Evolutionary conservation across 2,329 filamentous ascomycete species (phyloP).

Genomic region (Cordyceps fumosorosea): DNA sequence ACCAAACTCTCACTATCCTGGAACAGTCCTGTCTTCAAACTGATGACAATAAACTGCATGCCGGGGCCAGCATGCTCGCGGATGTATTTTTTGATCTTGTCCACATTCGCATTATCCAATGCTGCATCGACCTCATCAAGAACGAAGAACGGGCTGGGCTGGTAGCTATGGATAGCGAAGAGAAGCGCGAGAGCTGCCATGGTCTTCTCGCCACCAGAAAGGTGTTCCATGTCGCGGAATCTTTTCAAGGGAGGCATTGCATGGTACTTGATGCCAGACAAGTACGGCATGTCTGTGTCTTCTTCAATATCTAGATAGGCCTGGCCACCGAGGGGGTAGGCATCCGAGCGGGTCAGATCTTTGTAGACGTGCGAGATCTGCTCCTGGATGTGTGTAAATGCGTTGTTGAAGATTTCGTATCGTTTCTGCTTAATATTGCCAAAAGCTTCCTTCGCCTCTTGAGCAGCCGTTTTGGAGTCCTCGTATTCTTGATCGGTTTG

Average conservation of each 20-base stretch:
- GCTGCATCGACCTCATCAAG: constrained; percentile 97
- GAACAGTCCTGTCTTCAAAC: constrained; percentile 89
- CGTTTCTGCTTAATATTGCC: constrained; percentile 74
- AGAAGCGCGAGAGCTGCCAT: constrained; percentile 95
- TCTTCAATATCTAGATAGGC: constrained; percentile 87
- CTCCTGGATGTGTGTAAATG: constrained; percentile 89
- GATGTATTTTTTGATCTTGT: constrained; percentile 94
- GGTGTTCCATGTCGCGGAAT: constrained; percentile 97
- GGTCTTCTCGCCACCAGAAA: constrained; percentile 96
- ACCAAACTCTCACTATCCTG: constrained; percentile 94
- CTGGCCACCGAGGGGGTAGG: constrained; percentile 88
- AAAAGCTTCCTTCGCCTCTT: constrained; percentile 74
- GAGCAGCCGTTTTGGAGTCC: constrained; percentile 67
- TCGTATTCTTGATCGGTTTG: constrained; percentile 86
- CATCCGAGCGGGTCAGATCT: constrained; percentile 81
- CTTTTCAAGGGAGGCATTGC: constrained; percentile 98
- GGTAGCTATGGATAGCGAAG: constrained; percentile 94
- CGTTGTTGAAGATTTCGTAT: constrained; percentile 88
- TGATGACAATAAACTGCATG: constrained; percentile 99
- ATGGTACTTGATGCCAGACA: constrained; percentile 95
- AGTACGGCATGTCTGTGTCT: constrained; percentile 92
- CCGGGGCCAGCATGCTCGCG: constrained; percentile 88
- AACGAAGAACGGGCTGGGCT: constrained; percentile 94
- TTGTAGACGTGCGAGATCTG: constrained; percentile 93
- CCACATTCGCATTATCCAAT: constrained; percentile 95